Conservation (phyloP, 2,329 filamentous ascomycete species). For the Apiospora pterosperma region DNA sequence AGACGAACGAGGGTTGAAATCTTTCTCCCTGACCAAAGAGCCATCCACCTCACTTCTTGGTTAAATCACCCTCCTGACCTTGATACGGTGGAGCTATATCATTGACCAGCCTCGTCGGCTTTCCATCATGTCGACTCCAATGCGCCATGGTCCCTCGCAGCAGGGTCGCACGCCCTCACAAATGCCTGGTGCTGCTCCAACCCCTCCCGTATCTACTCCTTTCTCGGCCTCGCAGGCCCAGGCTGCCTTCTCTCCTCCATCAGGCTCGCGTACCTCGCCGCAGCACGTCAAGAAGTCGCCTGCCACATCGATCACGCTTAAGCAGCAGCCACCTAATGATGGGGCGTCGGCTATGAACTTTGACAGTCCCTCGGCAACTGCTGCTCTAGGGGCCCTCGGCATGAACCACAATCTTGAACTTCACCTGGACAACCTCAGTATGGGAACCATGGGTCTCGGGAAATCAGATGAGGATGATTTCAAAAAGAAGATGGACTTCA, state of each 20-base stretch:
- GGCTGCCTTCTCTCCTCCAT: constrained; percentile 56
- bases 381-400: constrained; percentile 55
- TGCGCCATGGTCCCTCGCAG: constrained; percentile 41
- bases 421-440: constrained; percentile 47
- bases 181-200: constrained; percentile 47
- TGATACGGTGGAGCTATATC: background rate
- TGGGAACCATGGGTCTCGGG: constrained; percentile 40
- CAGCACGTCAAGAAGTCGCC: constrained; percentile 64
- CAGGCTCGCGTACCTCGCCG: constrained; percentile 55
- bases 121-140: constrained; percentile 30
- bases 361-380: constrained; percentile 61
- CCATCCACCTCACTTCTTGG: background rate
- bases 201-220: constrained; percentile 64
- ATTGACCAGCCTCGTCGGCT: background rate
- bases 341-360: constrained; percentile 45
- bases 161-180: constrained; percentile 50
- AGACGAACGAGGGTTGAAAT: background rate
- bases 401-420: constrained; percentile 51
- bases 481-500: constrained; percentile 49
- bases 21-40: background rate
- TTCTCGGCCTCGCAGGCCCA: constrained; percentile 55
- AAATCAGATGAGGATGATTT: constrained; percentile 50
- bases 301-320: constrained; percentile 31
- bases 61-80: background rate
- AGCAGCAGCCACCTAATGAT: constrained; percentile 4